Percentiles rank a stretch among this genome's conserved stretches.
These are phyloP conservation scores for Backusella circina DNA, from an alignment of 192 early-diverging fungal genomes.

Conservation along the genomic window DNA sequence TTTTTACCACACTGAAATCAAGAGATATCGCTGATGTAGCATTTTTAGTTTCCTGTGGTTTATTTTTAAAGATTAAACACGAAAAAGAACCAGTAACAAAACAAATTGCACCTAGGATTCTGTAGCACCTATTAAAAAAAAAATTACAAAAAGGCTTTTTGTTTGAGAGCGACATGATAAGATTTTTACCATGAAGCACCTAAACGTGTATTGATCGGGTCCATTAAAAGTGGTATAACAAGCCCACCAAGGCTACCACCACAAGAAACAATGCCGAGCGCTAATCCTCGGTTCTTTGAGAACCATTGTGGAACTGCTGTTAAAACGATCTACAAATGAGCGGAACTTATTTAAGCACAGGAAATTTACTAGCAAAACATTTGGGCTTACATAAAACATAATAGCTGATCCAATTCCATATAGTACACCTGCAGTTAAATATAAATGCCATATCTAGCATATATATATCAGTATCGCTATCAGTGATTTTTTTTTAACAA, in stretches of 20 bases:
- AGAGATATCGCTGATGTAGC: slow-evolving; percentile 3
- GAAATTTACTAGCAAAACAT: not conserved
- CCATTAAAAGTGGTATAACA: slow-evolving; percentile 54
- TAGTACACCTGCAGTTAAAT: slow-evolving; percentile 39
- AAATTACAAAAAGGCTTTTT: not conserved
- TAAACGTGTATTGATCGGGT: slow-evolving; percentile 48
- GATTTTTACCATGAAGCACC: slow-evolving; percentile 39
- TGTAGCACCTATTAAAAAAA: slow-evolving; percentile 12
- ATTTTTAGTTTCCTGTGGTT: not conserved
- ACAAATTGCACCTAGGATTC: slow-evolving; percentile 26
- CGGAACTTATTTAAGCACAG: not conserved
- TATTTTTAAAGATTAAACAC: slow-evolving; percentile 17
- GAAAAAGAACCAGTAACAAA: slow-evolving; percentile 14
- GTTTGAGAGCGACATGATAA: not conserved
- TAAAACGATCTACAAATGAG: slow-evolving; percentile 7
- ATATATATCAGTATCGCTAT: not conserved
- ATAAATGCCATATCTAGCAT: slow-evolving; percentile 48
- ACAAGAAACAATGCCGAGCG: slow-evolving; percentile 65
- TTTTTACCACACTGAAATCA: slow-evolving; percentile 22
- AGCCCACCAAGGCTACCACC: slow-evolving; percentile 74
- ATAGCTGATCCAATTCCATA: slow-evolving; percentile 35
- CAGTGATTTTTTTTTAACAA: not conserved
- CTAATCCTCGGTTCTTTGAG: slow-evolving; percentile 54
- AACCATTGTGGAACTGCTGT: slow-evolving; percentile 60
- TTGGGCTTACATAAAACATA: slow-evolving; percentile 22